Evolutionary conservation across 768 basidiomycete species (phyloP), one percentile per base, ranked within the genome.

Genomic region (Panaeolus papilionaceus): DNA sequence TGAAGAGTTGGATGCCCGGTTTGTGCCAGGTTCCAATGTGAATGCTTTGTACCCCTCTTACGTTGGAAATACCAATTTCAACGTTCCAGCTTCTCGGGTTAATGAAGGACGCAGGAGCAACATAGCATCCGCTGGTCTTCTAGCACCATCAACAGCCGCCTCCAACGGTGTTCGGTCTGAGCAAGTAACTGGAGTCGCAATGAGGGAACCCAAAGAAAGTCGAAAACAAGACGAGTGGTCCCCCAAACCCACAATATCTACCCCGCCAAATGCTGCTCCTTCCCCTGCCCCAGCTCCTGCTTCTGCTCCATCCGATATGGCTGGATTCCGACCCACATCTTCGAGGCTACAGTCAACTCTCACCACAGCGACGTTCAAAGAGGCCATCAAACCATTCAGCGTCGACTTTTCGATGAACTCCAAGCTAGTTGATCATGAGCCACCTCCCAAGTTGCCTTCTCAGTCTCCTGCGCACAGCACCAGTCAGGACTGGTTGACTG

Each of bases 401-500:
- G 14, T 58, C 33, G 54, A 58, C 16, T 58, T 58, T 28, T 58
- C 54, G 14, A 58, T 58, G 26, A 33, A 37, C 14, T 58, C 54
- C 26, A 58, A 58, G 33, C 33, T 58, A 3, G 54, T 58, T 28
- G 54, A 58, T 16, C 54, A 58, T 16, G 54, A 58, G 9, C 28
- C 23, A 42, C 45, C 68, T 23, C 71, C 68, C 7, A 68, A 62
- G 62, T n/a, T 69, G 11, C 64, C 70, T 16, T 44, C 65, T 51
- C 64, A 49, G 37, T 49, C 64, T 42, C 54, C 26, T 37, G 54
- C 33, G 10, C 54, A 33, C 28, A 58, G 14, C 16, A 33, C 11
- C 4, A 37, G 79, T 75, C 74, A 81, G 78, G 92, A 94, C 73
- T 93, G 93, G 92, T 78, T 95, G 39, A 93, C 93, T 18, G 93